Conservation (phyloP, 2,329 filamentous ascomycete genomes). For the Alternaria arbusti region DNA sequence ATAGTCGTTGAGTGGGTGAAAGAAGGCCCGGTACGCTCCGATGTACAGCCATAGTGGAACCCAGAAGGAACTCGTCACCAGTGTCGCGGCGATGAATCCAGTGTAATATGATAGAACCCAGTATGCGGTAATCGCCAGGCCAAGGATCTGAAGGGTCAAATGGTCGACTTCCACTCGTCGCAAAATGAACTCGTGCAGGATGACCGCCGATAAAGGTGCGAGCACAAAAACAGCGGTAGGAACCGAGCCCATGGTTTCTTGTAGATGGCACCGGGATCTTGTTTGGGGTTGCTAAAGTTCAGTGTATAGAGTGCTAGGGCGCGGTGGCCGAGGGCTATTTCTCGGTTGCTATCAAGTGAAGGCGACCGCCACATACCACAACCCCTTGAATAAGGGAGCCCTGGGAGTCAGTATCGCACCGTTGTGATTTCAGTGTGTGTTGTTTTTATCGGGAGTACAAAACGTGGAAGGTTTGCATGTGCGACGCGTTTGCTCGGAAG, state of each 20-base stretch:
- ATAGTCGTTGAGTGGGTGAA: slow-evolving; percentile 29
- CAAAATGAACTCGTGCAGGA: slow-evolving; percentile 22
- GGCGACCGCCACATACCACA: background rate
- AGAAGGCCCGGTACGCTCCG: slow-evolving; percentile 29
- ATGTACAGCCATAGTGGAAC: slow-evolving; percentile 27
- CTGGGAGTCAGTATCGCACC: background rate
- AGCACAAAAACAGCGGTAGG: slow-evolving; percentile 3
- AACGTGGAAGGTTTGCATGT: slow-evolving; percentile 9
- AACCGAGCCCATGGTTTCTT: slow-evolving; percentile 13
- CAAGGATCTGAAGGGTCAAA: slow-evolving; percentile 18
- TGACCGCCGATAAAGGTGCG: slow-evolving; percentile 14
- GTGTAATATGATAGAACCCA: slow-evolving; percentile 13
- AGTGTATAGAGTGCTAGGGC: background rate
- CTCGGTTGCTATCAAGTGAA: background rate
- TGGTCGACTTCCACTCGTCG: slow-evolving; percentile 25
- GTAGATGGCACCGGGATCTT: background rate
- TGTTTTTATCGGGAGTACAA: slow-evolving; percentile 4
- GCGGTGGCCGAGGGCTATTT: background rate
- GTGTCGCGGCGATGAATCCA: slow-evolving; percentile 11
- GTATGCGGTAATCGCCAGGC: slow-evolving; percentile 13
- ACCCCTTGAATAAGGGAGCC: background rate
- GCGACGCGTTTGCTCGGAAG: background rate
- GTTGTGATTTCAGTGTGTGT: background rate
- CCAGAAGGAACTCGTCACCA: slow-evolving; percentile 22
- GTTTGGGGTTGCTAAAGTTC: background rate